These are phyloP conservation scores for Smallanthus sonchifolius DNA, from an alignment of 129 eudicot species.

Conservation along the genomic window DNA sequence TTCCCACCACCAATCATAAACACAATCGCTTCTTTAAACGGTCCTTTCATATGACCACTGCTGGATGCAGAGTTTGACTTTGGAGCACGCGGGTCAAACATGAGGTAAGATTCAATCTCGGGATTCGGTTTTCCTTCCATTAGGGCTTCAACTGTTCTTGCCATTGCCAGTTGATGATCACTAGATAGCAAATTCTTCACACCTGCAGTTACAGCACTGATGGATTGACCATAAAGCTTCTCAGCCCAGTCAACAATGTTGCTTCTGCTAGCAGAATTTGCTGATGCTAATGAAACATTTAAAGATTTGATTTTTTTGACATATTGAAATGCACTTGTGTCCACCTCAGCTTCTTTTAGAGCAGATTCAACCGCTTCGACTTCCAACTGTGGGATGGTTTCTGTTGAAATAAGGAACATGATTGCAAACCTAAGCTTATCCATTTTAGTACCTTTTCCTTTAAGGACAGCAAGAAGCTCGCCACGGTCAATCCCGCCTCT, in stretches of 20 bases:
- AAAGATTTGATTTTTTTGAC: conserved; percentile 89
- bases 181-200: conserved; percentile 78
- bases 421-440: conserved; percentile 94
- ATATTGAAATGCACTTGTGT: conserved; percentile 85
- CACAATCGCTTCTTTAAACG: conserved; percentile 89
- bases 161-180: conserved; percentile 81
- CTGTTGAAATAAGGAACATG: conserved; percentile 81
- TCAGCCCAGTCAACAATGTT: conserved; percentile 97
- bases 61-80: conserved; percentile 65
- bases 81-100: conserved; percentile 97
- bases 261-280: conserved; percentile 78
- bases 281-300: conserved; percentile 74
- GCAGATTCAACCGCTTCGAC: conserved; percentile 79
- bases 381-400: conserved; percentile 63
- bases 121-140: conserved; percentile 96
- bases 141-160: conserved; percentile 82
- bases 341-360: conserved; percentile 81
- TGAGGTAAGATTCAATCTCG: conserved; percentile 73
- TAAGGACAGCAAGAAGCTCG: conserved; percentile 76
- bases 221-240: conserved; percentile 93
- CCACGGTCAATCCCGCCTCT: conserved; percentile 80
- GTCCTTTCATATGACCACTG: conserved; percentile 72
- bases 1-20: conserved; percentile 98
- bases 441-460: conserved; percentile 78
- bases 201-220: conserved; percentile 96